Evolutionary conservation across 179 eudicot genomes (phyloP).

Genomic region (Spinacia oleracea): DNA sequence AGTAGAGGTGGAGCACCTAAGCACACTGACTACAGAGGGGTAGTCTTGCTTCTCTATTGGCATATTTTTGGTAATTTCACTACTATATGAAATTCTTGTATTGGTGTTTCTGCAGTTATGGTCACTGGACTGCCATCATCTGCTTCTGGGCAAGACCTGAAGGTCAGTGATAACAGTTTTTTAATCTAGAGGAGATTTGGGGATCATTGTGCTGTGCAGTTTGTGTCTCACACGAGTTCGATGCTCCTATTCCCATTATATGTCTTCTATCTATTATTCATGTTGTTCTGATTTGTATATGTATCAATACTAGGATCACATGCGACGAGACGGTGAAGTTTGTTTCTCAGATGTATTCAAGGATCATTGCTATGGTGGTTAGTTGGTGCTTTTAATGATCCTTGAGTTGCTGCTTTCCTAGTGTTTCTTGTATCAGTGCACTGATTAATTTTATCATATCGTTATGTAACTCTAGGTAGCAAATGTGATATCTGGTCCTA

Average conservation of each 20-base stretch:
- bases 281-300: not conserved
- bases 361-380: conserved; percentile 80
- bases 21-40: conserved; percentile 83
- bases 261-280: not conserved
- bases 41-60: conserved; percentile 11
- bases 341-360: conserved; percentile 80
- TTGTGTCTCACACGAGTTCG: not conserved
- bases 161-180: conserved; percentile 45
- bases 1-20: conserved; percentile 66
- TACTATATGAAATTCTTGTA: not conserved
- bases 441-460: not conserved
- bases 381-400: conserved; percentile 25
- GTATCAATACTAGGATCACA: conserved; percentile 64
- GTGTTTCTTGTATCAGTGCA: not conserved
- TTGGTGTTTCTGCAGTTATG: conserved; percentile 47
- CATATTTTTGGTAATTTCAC: not conserved
- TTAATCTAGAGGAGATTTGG: not conserved
- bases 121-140: conserved; percentile 88
- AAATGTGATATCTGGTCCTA: no score
- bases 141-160: conserved; percentile 98
- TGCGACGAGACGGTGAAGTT: conserved; percentile 95
- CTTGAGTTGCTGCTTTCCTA: not conserved
- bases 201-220: not conserved
- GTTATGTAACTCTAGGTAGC: not conserved
- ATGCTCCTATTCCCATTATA: not conserved